These are phyloP conservation scores for Cystobasidium tubakii DNA, from an alignment of 768 basidiomycete species.

Conservation along the genomic window DNA sequence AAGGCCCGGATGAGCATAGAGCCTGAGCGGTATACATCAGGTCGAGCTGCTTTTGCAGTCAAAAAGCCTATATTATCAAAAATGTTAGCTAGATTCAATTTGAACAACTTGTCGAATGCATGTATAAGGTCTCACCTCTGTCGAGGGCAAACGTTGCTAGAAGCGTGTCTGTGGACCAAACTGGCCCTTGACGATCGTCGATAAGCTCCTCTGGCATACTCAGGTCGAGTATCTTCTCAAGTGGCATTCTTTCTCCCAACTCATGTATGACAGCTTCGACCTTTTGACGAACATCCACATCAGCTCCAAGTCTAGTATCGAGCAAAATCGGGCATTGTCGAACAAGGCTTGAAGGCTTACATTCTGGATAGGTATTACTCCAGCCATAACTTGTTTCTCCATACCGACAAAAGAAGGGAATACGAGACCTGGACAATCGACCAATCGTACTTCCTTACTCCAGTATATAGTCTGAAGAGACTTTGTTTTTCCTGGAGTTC, in stretches of 20 bases:
- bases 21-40: slow-evolving; percentile 81
- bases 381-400: slow-evolving; percentile 64
- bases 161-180: slow-evolving; percentile 83
- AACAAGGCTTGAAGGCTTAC: not conserved
- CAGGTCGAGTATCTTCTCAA: slow-evolving; percentile 66
- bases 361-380: slow-evolving; percentile 37
- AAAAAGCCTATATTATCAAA: slow-evolving; percentile 49
- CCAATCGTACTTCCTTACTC: slow-evolving; percentile 76
- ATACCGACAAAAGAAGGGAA: slow-evolving; percentile 76
- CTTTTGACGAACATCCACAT: too few species aligned
- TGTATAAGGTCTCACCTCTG: slow-evolving; percentile 60
- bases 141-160: slow-evolving; percentile 68
- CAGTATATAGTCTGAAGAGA: slow-evolving; percentile 69
- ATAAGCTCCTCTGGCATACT: slow-evolving; percentile 48
- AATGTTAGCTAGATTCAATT: too few species aligned
- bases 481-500: slow-evolving; percentile 68
- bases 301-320: too few species aligned
- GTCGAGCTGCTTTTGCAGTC: slow-evolving; percentile 83
- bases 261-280: slow-evolving; percentile 75
- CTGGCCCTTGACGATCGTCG: slow-evolving; percentile 58
- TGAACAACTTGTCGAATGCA: not conserved
- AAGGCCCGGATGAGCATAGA: slow-evolving; percentile 42
- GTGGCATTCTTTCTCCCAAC: slow-evolving; percentile 63
- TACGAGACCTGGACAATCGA: slow-evolving; percentile 92
- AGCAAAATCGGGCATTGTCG: too few species aligned